Conservation (phyloP, 345 rosid genomes). For the Carallia brachiata region DNA sequence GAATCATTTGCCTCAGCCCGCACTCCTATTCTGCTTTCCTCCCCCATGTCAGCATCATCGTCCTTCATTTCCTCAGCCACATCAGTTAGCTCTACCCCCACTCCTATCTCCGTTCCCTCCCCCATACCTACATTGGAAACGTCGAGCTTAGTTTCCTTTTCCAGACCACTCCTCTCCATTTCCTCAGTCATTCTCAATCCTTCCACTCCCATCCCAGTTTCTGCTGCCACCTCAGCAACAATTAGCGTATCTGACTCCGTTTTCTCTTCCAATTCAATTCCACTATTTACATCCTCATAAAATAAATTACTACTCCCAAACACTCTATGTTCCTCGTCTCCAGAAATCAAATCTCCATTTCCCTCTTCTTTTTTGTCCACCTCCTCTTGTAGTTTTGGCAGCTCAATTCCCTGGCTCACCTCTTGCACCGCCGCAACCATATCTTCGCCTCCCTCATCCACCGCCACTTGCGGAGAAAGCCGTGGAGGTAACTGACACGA, state of each 20-base stretch:
- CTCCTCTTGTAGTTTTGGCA: background rate
- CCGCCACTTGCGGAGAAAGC: constrained; percentile 2
- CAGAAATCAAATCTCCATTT: constrained; percentile 3
- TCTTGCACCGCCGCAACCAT: constrained; percentile 5
- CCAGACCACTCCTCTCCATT: background rate
- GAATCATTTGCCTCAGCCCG: background rate
- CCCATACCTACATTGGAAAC: background rate
- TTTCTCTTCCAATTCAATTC: constrained; percentile 11
- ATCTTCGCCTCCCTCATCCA: constrained; percentile 21
- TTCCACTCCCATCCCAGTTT: constrained; percentile 25
- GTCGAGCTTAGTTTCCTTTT: background rate
- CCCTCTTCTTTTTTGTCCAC: constrained; percentile 3
- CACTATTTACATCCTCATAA: background rate
- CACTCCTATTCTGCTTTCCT: background rate
- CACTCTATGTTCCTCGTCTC: constrained; percentile 12
- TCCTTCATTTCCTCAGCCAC: background rate
- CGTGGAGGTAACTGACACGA: constrained; percentile 1
- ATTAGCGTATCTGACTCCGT: background rate
- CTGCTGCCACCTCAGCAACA: constrained; percentile 14
- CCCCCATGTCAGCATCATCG: background rate
- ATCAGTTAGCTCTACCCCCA: background rate
- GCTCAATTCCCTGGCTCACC: background rate
- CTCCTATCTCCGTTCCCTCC: background rate
- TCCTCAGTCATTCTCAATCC: background rate
- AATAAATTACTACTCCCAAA: too few relatives aligned